A percentile compares a stretch with the other conserved stretches of the same genome.
phyloP scores from a whole-genome alignment of 768 basidiomycete species.

The Russula virescens region DNA sequence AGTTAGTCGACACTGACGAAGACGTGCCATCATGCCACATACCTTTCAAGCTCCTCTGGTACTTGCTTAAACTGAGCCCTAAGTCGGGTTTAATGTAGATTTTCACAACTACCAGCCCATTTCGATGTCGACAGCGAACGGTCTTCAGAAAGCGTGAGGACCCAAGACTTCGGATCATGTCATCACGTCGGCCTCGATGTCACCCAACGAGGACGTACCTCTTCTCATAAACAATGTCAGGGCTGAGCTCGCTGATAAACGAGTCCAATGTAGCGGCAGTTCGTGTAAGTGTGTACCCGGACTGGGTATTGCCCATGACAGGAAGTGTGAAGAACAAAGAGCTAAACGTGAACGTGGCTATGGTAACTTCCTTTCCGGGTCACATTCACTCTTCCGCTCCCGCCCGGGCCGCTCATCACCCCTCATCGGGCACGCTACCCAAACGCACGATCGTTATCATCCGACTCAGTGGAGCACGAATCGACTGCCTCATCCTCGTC shows the following conservation, averaged over 20 bases:
- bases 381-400: neutral
- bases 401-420: neutral
- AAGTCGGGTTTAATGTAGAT: constrained; percentile 95
- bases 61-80: constrained; percentile 64
- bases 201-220: constrained; percentile 46
- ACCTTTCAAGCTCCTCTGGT: constrained; percentile 78
- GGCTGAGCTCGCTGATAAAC: constrained; percentile 82
- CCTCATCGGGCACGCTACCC: neutral
- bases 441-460: neutral
- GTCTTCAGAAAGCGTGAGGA: constrained; percentile 71
- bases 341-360: neutral
- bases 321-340: neutral
- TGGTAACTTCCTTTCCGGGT: constrained; percentile 1
- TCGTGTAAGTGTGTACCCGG: constrained; percentile 62
- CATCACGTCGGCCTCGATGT: neutral
- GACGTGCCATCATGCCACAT: constrained; percentile 21
- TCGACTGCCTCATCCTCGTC: neutral
- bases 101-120: constrained; percentile 85
- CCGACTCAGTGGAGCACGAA: neutral
- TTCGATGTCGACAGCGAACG: constrained; percentile 78
- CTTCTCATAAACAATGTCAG: constrained; percentile 87
- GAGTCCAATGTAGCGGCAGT: constrained; percentile 82
- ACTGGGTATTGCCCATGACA: constrained; percentile 74
- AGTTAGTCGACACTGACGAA: neutral
- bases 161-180: constrained; percentile 44